phyloP scores from a whole-genome alignment of 23 red algal genomes.

The Gracilaria vermiculophylla region DNA sequence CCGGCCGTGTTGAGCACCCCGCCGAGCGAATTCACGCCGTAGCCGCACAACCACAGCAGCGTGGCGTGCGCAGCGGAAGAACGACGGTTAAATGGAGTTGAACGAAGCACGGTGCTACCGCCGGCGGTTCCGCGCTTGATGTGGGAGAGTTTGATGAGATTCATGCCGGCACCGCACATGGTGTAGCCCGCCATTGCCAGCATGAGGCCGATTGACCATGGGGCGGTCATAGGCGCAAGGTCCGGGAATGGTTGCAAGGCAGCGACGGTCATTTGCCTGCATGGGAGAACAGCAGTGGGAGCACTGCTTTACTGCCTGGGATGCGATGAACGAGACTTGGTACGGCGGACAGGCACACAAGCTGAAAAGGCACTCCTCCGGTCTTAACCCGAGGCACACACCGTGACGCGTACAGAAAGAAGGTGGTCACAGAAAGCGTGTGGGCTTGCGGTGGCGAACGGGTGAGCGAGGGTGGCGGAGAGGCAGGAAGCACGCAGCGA shows the following conservation, averaged over 20 bases:
- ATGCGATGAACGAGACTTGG: not conserved
- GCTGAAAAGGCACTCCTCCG: not conserved
- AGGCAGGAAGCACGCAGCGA: not conserved
- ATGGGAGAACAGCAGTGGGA: conserved; percentile 6
- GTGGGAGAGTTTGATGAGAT: conserved; percentile 82
- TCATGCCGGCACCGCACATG: conserved; percentile 74
- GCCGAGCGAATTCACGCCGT: conserved; percentile 61
- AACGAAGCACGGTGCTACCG: conserved; percentile 22
- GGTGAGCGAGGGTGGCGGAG: not conserved
- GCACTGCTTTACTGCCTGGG: too few species aligned
- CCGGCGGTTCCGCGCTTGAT: conserved; percentile 44
- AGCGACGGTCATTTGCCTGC: conserved; percentile 19
- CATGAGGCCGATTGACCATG: conserved; percentile 69
- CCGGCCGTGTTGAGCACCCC: conserved; percentile 65
- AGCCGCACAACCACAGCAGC: conserved; percentile 60
- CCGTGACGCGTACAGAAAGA: not conserved
- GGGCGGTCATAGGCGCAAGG: conserved; percentile 16
- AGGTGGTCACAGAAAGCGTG: not conserved
- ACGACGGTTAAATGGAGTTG: conserved; percentile 64
- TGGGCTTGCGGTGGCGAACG: not conserved
- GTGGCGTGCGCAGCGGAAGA: conserved; percentile 59
- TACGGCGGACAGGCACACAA: not conserved
- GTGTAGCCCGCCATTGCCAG: conserved; percentile 66
- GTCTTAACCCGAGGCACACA: too few species aligned
- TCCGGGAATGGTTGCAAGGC: conserved; percentile 7